These are phyloP conservation scores for Primulina eburnea DNA, from an alignment of 257 asterid genomes.

Conservation along the genomic window DNA sequence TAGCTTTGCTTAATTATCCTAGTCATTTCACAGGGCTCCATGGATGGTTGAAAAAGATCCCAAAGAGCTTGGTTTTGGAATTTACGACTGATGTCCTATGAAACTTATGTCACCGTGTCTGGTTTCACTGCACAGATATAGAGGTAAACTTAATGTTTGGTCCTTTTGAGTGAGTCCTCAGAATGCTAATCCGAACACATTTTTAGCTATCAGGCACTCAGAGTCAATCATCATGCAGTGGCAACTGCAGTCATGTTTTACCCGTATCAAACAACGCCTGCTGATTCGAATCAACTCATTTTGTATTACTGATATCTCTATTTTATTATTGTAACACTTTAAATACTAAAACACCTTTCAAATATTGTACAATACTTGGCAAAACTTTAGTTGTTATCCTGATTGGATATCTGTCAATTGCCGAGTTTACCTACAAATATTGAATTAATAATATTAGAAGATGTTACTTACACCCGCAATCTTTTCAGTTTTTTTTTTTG, in stretches of 20 bases:
- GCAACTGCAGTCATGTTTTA: neutral
- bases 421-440: neutral
- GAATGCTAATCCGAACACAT: no score
- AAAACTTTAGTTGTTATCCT: neutral
- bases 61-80: conserved; percentile 86
- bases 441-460: neutral
- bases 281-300: neutral
- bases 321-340: neutral
- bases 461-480: neutral
- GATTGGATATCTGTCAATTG: neutral
- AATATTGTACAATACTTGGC: neutral
- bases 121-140: neutral
- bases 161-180: neutral
- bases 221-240: neutral
- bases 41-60: conserved; percentile 97
- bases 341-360: neutral
- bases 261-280: neutral
- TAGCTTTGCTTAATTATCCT: neutral
- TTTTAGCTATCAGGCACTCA: neutral
- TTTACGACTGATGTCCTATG: conserved; percentile 35
- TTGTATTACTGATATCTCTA: neutral
- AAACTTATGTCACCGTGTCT: neutral
- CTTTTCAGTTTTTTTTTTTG: no score
- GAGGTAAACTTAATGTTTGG: neutral
- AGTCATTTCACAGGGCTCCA: conserved; percentile 60